Evolutionary conservation across 352 stramenopile species (phyloP).

Genomic region (Globisporangium ultimum): DNA sequence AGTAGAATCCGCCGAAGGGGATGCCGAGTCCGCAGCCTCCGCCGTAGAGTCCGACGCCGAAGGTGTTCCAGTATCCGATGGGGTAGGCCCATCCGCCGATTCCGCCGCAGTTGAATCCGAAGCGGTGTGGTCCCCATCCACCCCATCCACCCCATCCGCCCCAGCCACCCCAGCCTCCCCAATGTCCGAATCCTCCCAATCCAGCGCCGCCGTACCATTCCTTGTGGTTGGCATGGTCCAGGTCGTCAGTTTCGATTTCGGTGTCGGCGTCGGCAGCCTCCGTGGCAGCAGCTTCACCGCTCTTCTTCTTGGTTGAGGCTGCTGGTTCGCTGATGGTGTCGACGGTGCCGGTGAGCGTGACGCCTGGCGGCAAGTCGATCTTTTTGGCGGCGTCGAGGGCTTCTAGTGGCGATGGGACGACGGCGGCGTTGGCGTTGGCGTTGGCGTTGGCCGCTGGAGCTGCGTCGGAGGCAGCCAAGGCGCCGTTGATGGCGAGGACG

Average conservation of each 20-base stretch:
- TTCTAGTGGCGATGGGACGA: neutral
- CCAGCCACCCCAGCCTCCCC: neutral
- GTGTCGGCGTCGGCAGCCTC: neutral
- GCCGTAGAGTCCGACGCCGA: constrained; percentile 10
- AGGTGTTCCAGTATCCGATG: too few species aligned
- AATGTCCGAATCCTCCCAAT: too few species aligned
- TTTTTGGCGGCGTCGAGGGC: neutral
- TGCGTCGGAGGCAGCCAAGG: neutral
- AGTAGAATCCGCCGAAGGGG: constrained; percentile 6
- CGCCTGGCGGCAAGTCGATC: neutral
- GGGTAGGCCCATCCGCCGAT: too few species aligned
- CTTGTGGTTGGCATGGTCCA: neutral
- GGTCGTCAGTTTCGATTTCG: too few species aligned
- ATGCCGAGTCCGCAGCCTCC: constrained; percentile 12
- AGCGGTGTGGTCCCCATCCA: neutral
- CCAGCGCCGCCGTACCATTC: neutral
- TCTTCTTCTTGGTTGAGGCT: too few species aligned
- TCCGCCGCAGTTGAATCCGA: too few species aligned
- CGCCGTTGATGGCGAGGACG: neutral
- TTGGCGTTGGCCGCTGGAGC: neutral
- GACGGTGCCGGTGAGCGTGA: neutral
- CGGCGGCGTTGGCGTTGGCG: too few species aligned
- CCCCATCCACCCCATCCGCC: too few species aligned
- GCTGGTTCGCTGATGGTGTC: neutral
- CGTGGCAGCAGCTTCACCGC: too few species aligned